Evolutionary conservation across 257 asterid genomes (phyloP).

Genomic region (Solanum corneliomulleri): DNA sequence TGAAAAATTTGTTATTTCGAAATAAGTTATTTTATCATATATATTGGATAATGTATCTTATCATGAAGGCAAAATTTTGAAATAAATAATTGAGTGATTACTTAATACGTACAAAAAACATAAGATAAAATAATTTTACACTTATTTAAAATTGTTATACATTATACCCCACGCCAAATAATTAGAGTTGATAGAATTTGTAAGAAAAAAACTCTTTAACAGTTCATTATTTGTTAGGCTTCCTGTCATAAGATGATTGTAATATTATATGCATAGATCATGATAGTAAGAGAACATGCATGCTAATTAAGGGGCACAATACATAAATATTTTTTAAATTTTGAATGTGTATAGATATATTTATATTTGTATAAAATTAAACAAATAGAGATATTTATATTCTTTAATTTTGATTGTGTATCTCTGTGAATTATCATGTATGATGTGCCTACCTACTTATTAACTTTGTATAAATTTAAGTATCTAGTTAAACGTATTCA

Average conservation of each 20-base stretch:
- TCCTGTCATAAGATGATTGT: neutral
- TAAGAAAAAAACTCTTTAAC: neutral
- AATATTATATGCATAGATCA: neutral
- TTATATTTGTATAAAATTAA: neutral
- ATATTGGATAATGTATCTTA: too few relatives aligned
- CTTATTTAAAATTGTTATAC: too few relatives aligned
- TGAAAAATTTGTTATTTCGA: fast-evolving
- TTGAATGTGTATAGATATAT: neutral
- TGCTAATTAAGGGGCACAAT: neutral
- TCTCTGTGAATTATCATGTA: neutral
- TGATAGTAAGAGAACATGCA: neutral
- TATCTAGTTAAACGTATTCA: neutral
- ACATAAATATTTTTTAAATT: neutral
- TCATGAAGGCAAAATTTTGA: fast-evolving
- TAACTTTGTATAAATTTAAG: neutral
- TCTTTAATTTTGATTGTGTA: neutral
- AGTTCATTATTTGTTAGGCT: neutral
- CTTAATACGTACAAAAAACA: fast-evolving
- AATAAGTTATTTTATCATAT: too few relatives aligned
- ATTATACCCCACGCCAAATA: fast-evolving
- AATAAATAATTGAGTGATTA: too few relatives aligned
- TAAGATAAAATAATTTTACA: too few relatives aligned
- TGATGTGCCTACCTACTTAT: neutral
- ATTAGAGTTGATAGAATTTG: too few relatives aligned
- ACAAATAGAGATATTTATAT: too few relatives aligned